Conservation (phyloP, 768 basidiomycete species). For the Kwoniella dejecticola region DNA sequence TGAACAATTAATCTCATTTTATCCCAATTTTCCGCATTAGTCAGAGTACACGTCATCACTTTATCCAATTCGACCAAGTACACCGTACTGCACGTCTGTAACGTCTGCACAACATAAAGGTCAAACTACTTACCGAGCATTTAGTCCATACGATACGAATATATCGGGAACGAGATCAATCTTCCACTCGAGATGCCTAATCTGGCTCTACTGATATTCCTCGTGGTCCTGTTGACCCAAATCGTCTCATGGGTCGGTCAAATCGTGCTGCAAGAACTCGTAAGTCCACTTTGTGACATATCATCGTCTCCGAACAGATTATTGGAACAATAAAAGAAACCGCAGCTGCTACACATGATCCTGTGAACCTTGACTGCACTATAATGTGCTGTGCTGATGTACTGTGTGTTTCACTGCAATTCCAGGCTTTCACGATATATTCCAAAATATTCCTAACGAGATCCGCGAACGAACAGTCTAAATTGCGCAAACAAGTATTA, state of each 20-base stretch:
- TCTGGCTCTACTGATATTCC: conserved; percentile 77
- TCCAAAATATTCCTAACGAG: conserved; percentile 66
- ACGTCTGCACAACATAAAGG: no score
- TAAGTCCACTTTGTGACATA: conserved; percentile 59
- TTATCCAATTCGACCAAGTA: no score
- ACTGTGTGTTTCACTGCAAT: not conserved
- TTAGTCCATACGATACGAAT: not conserved
- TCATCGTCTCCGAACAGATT: no score
- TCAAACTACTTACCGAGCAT: no score
- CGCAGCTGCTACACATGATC: no score
- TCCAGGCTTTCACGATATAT: conserved; percentile 73
- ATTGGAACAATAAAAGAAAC: no score
- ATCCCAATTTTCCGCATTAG: not conserved
- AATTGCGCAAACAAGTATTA: conserved; percentile 78
- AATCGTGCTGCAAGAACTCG: conserved; percentile 76
- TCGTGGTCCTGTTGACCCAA: conserved; percentile 77
- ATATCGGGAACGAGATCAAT: not conserved
- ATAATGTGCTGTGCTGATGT: no score
- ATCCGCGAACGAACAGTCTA: conserved; percentile 64
- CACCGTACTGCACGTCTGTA: no score
- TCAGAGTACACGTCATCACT: conserved; percentile 17
- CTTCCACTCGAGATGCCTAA: conserved; percentile 25
- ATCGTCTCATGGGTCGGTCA: conserved; percentile 86
- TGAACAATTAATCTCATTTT: conserved; percentile 7
- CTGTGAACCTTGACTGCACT: no score